Evolutionary conservation across 2,329 filamentous ascomycete species (phyloP).

Genomic region (Pezicula carpinea): DNA sequence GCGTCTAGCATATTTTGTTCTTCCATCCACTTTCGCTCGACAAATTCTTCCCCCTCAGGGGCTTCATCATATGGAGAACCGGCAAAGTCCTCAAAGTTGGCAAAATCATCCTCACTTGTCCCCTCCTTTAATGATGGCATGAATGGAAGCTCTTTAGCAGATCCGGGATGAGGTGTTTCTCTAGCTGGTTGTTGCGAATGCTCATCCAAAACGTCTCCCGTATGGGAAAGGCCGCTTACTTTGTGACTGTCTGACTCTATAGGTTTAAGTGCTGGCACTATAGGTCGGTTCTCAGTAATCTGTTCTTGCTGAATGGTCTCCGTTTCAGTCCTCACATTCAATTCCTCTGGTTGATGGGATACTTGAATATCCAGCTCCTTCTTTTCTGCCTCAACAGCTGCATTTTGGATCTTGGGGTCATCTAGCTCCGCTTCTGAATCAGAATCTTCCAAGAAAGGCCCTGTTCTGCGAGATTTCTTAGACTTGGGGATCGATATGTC

Average conservation of each 20-base stretch:
- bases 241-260: slow-evolving; percentile 6
- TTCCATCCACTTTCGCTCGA: slow-evolving; percentile 67
- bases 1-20: slow-evolving; percentile 67
- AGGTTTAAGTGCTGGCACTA: slow-evolving; percentile 8
- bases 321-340: slow-evolving; percentile 12
- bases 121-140: slow-evolving; percentile 41
- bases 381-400: slow-evolving; percentile 14
- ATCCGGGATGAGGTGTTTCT: neutral
- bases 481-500: slow-evolving; percentile 24
- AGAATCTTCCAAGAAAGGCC: slow-evolving; percentile 69
- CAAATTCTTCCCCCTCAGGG: slow-evolving; percentile 55
- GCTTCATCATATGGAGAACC: slow-evolving; percentile 43
- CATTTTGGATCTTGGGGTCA: slow-evolving; percentile 9
- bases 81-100: slow-evolving; percentile 55
- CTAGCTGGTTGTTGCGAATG: neutral
- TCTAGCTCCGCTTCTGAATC: slow-evolving; percentile 44
- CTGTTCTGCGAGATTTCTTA: slow-evolving; percentile 32
- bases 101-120: slow-evolving; percentile 44
- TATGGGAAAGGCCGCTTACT: neutral
- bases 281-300: slow-evolving; percentile 15
- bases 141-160: slow-evolving; percentile 9
- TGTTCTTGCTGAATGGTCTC: slow-evolving; percentile 9
- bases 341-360: slow-evolving; percentile 8
- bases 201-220: neutral
- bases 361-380: slow-evolving; percentile 11